Evolutionary conservation across 2,329 filamentous ascomycete species (phyloP).

Genomic region (Stagonosporopsis vannaccii): DNA sequence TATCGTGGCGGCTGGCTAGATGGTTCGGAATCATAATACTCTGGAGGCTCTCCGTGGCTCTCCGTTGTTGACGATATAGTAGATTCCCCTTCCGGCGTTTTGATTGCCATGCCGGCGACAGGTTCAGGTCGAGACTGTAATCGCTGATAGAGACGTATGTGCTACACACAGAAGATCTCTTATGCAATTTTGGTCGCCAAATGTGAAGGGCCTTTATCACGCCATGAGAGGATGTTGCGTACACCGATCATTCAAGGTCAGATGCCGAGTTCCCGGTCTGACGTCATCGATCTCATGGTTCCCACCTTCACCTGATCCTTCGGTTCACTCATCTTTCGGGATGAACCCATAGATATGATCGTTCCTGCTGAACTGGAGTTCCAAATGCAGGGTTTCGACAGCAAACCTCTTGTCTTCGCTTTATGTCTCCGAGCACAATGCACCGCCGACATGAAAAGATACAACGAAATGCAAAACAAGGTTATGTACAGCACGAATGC

Average conservation of each 20-base stretch:
- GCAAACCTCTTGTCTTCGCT: neutral
- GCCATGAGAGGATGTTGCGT: neutral
- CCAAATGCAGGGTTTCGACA: neutral
- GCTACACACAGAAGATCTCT: neutral
- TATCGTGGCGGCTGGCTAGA: conserved; percentile 4
- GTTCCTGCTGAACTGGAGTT: neutral
- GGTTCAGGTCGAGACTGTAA: neutral
- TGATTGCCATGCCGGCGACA: neutral
- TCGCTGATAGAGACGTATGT: neutral
- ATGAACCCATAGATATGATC: neutral
- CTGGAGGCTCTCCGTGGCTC: neutral
- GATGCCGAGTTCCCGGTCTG: neutral
- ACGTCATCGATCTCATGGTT: neutral
- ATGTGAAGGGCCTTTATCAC: neutral
- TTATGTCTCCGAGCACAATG: neutral
- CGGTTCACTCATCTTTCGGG: neutral
- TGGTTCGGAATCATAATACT: conserved; percentile 7
- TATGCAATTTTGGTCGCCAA: neutral
- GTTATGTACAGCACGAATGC: neutral
- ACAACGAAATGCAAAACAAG: neutral
- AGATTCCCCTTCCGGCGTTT: neutral
- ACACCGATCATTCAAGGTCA: no score
- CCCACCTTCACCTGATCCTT: neutral
- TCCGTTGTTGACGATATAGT: neutral
- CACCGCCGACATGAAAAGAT: neutral